These are phyloP conservation scores for Novymonas esmeraldas DNA, from an alignment of 208 protist species.

Conservation along the genomic window DNA sequence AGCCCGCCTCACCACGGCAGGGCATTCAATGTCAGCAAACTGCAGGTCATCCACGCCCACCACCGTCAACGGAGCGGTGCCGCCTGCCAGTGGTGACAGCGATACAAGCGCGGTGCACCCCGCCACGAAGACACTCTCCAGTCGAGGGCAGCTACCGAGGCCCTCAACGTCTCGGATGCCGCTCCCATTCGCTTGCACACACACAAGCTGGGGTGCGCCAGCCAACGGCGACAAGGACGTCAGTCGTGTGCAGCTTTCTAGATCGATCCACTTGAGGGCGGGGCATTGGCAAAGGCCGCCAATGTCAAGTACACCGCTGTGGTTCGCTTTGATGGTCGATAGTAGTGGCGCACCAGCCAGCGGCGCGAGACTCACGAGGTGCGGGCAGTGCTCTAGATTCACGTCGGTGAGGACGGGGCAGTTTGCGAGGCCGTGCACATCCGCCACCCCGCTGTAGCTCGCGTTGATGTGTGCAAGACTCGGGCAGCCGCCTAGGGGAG, in stretches of 20 bases:
- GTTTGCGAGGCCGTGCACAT: neutral
- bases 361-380: neutral
- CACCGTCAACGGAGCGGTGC: neutral
- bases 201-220: neutral
- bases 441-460: neutral
- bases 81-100: neutral
- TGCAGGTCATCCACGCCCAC: neutral
- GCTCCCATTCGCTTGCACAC: too few species aligned
- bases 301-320: neutral
- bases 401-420: neutral
- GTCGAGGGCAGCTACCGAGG: neutral
- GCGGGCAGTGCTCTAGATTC: conserved; percentile 6
- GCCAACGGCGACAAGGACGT: neutral
- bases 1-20: too few species aligned
- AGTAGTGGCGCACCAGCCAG: conserved; percentile 5
- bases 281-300: neutral
- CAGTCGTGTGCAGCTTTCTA: neutral
- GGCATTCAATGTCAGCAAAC: too few species aligned
- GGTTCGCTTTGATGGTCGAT: conserved; percentile 1
- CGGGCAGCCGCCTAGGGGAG: neutral
- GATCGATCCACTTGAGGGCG: conserved; percentile 1
- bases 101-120: neutral
- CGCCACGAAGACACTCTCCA: neutral
- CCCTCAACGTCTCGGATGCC: neutral
- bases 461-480: neutral